Conservation (phyloP, 2,329 filamentous ascomycete genomes). For the Lecanicillium sp. region DNA sequence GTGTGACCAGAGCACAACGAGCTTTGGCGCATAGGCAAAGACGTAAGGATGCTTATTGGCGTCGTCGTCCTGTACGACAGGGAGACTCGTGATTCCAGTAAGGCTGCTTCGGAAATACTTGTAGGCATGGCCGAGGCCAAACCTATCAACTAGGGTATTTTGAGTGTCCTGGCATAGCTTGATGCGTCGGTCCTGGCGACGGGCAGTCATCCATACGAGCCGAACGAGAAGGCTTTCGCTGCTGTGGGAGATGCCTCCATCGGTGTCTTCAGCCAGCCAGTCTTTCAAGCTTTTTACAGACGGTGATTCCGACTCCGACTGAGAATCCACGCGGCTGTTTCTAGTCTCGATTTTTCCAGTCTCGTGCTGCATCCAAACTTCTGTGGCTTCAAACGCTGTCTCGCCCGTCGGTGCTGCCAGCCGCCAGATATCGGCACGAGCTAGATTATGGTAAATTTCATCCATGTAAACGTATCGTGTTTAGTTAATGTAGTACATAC, state of each 20-base stretch:
- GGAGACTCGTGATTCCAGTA: slow-evolving; percentile 23
- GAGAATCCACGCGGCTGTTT: too few species aligned
- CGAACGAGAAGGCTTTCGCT: slow-evolving; percentile 20
- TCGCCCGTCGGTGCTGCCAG: background rate
- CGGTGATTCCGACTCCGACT: too few species aligned
- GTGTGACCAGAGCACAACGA: slow-evolving; percentile 29
- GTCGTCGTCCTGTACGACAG: slow-evolving; percentile 4
- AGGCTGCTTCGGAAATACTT: slow-evolving; percentile 25
- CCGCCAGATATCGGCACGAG: background rate
- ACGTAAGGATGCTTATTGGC: slow-evolving; percentile 17
- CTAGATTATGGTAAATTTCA: slow-evolving; percentile 7
- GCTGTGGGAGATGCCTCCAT: background rate
- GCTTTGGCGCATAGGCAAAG: slow-evolving; percentile 29
- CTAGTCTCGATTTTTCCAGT: background rate
- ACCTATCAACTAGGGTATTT: slow-evolving; percentile 16
- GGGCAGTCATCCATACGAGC: slow-evolving; percentile 19
- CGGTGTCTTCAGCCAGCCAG: too few species aligned
- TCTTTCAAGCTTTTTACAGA: too few species aligned
- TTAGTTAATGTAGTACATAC: background rate
- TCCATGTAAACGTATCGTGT: background rate
- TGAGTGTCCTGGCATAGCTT: slow-evolving; percentile 16
- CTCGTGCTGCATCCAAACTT: slow-evolving; percentile 3
- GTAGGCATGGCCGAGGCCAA: slow-evolving; percentile 22
- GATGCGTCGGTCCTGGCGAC: slow-evolving; percentile 14
- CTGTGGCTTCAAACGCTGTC: slow-evolving; percentile 1